Evolutionary conservation across 257 asterid genomes (phyloP).

Genomic region (Cynanchum wilfordii): DNA sequence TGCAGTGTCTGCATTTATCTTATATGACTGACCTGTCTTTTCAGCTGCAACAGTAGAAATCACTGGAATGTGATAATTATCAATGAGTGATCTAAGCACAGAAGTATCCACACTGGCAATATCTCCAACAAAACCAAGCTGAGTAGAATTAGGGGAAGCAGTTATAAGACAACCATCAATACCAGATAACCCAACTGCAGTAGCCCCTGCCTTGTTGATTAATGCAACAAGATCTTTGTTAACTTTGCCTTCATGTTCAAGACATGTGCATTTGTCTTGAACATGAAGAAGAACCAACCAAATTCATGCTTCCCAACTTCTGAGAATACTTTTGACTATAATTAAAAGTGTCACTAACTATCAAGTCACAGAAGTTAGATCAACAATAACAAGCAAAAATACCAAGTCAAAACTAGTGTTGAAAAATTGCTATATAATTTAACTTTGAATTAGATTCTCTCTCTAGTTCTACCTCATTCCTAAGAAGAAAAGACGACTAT

Average conservation of each 20-base stretch:
- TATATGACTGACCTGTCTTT: constrained; percentile 44
- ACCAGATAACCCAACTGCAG: constrained; percentile 77
- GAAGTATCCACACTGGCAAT: constrained; percentile 66
- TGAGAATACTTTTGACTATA: neutral
- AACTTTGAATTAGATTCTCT: neutral
- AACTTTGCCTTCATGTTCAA: constrained; percentile 66
- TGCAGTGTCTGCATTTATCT: constrained; percentile 75
- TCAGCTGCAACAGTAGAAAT: constrained; percentile 81
- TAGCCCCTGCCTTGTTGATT: constrained; percentile 75
- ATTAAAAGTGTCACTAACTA: neutral
- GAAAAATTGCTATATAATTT: neutral
- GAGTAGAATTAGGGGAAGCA: constrained; percentile 50
- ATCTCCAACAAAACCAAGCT: constrained; percentile 84
- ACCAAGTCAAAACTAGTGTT: neutral
- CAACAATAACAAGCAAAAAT: no score
- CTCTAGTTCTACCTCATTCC: neutral
- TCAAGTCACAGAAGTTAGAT: no score
- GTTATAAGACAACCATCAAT: constrained; percentile 68
- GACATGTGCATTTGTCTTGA: neutral
- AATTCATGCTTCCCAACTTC: neutral
- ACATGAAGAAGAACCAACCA: neutral
- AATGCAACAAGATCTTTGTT: constrained; percentile 65
- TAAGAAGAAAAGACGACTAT: neutral
- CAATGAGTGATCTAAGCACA: constrained; percentile 50
- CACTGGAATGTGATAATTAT: constrained; percentile 68